A percentile compares a stretch with the other conserved stretches of the same genome.
Conservation (phyloP, 2,329 filamentous ascomycete genomes). For the Xylaria sp. region DNA sequence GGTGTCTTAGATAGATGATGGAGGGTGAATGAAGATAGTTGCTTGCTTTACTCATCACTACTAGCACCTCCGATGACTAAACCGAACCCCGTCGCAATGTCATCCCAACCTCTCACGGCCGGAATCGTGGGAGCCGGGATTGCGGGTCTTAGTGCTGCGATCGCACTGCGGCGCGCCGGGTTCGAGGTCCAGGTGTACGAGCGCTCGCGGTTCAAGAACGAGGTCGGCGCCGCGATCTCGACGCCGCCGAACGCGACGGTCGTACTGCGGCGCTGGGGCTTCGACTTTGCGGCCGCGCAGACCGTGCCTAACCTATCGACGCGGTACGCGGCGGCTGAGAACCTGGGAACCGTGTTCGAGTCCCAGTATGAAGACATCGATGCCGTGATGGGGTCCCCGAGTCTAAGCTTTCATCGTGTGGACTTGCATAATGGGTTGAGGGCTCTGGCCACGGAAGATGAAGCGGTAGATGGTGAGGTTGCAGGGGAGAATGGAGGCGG, state of each 20-base stretch:
- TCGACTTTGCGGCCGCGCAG: slow-evolving; percentile 45
- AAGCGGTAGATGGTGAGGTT: slow-evolving; percentile 40
- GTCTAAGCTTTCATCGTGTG: slow-evolving; percentile 54
- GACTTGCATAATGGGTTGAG: slow-evolving; percentile 53
- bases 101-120: slow-evolving; percentile 16
- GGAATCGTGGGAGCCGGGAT: slow-evolving; percentile 47
- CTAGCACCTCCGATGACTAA: too few species aligned
- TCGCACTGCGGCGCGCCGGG: slow-evolving; percentile 45
- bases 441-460: slow-evolving; percentile 49
- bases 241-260: slow-evolving; percentile 52
- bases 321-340: slow-evolving; percentile 33
- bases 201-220: slow-evolving; percentile 50
- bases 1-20: neutral
- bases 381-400: slow-evolving; percentile 44
- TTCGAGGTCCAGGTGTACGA: slow-evolving; percentile 46
- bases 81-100: neutral
- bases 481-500: neutral
- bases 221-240: slow-evolving; percentile 55
- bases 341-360: slow-evolving; percentile 24
- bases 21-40: neutral
- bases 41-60: neutral
- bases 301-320: slow-evolving; percentile 41
- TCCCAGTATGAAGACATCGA: slow-evolving; percentile 32
- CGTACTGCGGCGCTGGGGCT: slow-evolving; percentile 49
- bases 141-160: slow-evolving; percentile 45